Evolutionary conservation across 495 filamentous ascomycete genomes (phyloP), one percentile per base, ranked within the genome.

Genomic region (Astrocystis sublimbata): DNA sequence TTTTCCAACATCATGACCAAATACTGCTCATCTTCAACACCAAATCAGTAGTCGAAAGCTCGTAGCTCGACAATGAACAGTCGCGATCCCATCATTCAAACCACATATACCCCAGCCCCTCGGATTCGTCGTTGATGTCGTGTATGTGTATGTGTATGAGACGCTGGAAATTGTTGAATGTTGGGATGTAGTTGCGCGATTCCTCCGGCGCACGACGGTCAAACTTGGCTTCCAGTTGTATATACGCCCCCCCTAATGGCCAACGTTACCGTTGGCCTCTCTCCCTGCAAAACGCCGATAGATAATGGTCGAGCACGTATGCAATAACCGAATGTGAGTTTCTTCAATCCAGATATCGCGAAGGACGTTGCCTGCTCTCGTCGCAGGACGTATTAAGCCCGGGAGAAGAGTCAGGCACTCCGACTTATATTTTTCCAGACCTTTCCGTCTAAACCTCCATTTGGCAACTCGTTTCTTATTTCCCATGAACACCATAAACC

Each of bases 401-500:
- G 9, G 15, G 26, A 7, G 47, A 51, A 31, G 17, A 52, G 49
- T 35, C n/a, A 49, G 13, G 24, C 9, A 15, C 24, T n/a, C 21
- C 19, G n/a, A n/a, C 6, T 26, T 38, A 6, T 24, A 26, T 28
- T 15, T 7, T 6, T 26, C 33, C 17, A 36, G 33, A 40, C 17
- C 2, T 8, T 8, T 1, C 17, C n/a, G 5, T n/a, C 33, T 38
- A 10, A 30, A 23, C 26, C 28, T 31, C 24, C 5, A 35, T 8
- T 30, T n/a, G n/a, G n/a, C n/a, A 36, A 42, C 36, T 9, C 9
- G 31, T 6, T 26, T 4, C 8, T 59, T 63, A 70, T 60, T 72
- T 72, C 31, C 54, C 63, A 38, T 72, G 70, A 33, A 72, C 61
- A n/a, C 70, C 70, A n/a, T 66, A 72, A 17, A 72, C 70, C n/a